Evolutionary conservation across 2,329 filamentous ascomycete species (phyloP), one percentile per base, ranked within the genome.

Genomic region (Verticillium longisporum): DNA sequence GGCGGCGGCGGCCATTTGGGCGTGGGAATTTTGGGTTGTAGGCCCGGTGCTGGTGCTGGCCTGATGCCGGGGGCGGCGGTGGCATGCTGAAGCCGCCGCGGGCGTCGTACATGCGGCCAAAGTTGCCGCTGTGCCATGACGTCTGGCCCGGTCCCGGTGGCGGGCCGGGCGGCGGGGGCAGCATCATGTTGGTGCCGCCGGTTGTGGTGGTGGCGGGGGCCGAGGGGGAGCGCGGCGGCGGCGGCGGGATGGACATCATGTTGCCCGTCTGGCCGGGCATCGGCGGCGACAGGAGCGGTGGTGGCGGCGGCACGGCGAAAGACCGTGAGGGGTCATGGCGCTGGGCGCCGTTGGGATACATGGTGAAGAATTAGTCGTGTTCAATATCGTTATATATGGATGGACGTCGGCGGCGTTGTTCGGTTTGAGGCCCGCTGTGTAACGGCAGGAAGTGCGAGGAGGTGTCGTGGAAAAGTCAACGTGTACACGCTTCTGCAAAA

Each of bases 11-110:
- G 79, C 75, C 58, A 80, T 74, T 60, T 81, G 77, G 10, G 78
- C 78, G 67, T 85, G n/a, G 82, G 26, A 81, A 71, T 68, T 82
- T 83, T 10, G 87, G 88, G 68, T 90, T 88, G 72, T 93, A 93
- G 56, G 85, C 78, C 63, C 83, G 76, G 63, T 87, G 83, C 60
- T 83, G 76, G 63, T 87, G 83, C 60, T 86, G 86, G 59, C 77
- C 79, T 1, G 57, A 59, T 56, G 78, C 72, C 56, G 82, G 80
- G 41, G 82, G 84, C 62, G 83, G 80, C n/a, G 83, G 80, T n/a
- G 83, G 83, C 41, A 84, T 75, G 63, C 74, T 72, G 68, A 80
- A 78, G 63, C 74, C 73, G 11, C 74, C 67, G 60, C 81, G 78
- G 2, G 71, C 69, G 67, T 83, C 78, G 68, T 84, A 85, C 66